Percentiles rank a stretch among this genome's conserved stretches.
Conservation (phyloP, 1,284 basidiomycete species). For the Stygiomarasmius scandens region DNA sequence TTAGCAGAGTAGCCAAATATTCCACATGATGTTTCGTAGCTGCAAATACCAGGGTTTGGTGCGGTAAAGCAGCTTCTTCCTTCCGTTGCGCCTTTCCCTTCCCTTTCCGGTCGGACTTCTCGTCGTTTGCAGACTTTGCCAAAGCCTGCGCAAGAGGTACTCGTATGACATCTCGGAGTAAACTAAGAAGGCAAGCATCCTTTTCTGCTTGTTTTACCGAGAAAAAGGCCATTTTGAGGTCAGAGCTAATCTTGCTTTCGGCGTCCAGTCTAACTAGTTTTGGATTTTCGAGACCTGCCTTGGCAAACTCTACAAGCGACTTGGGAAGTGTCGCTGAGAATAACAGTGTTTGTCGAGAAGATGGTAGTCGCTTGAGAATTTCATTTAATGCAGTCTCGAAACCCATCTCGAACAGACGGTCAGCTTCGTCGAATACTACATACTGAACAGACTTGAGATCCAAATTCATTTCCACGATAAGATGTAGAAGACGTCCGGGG, state of each 20-base stretch:
- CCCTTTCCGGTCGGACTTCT: constrained; percentile 36
- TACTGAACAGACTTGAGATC: constrained; percentile 90
- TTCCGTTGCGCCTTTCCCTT: constrained; percentile 56
- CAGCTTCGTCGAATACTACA: constrained; percentile 97
- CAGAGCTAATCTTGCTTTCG: constrained; percentile 93
- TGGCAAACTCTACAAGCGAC: constrained; percentile 95
- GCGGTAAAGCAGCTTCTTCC: constrained; percentile 64
- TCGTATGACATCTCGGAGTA: constrained; percentile 87
- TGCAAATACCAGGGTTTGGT: constrained; percentile 94
- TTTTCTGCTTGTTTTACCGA: constrained; percentile 93
- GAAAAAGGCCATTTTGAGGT: constrained; percentile 94
- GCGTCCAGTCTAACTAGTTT: constrained; percentile 94
- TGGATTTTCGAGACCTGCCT: constrained; percentile 92
- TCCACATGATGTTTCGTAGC: constrained; percentile 99
- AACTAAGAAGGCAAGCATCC: constrained; percentile 85
- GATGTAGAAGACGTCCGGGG: constrained; percentile 93
- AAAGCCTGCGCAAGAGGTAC: constrained; percentile 62
- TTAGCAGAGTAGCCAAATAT: constrained; percentile 83
- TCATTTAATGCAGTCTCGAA: constrained; percentile 93
- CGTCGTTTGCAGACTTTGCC: constrained; percentile 30
- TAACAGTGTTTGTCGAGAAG: constrained; percentile 87
- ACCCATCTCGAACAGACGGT: constrained; percentile 97
- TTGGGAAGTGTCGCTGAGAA: constrained; percentile 98
- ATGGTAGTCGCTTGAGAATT: constrained; percentile 86
- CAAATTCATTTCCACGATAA: constrained; percentile 96